Conservation (phyloP, 2,329 filamentous ascomycete genomes). For the Didymella pomorum region DNA sequence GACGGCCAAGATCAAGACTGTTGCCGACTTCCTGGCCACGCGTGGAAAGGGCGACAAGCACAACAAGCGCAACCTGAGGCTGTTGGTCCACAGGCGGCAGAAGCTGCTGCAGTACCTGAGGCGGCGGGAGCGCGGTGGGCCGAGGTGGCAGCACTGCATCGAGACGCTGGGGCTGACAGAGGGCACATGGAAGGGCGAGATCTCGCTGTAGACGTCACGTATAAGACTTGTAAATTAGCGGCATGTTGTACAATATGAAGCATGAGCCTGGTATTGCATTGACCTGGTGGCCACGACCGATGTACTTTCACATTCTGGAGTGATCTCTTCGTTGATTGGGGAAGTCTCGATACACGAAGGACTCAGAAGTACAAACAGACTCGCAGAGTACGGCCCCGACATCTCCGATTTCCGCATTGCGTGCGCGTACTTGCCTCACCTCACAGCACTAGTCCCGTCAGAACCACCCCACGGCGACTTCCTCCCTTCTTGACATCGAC, state of each 20-base stretch:
- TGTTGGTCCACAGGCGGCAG: constrained; percentile 88
- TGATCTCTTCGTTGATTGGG: too few species aligned
- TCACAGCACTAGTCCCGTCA: not conserved
- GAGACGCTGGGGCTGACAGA: constrained; percentile 84
- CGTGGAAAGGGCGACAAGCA: constrained; percentile 86
- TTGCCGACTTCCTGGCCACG: constrained; percentile 75
- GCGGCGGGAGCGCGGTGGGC: constrained; percentile 87
- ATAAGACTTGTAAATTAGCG: constrained; percentile 11
- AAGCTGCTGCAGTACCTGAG: constrained; percentile 88
- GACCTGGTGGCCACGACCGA: not conserved
- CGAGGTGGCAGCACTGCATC: constrained; percentile 87
- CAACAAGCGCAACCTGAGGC: constrained; percentile 87
- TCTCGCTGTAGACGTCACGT: constrained; percentile 65
- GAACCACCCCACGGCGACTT: not conserved
- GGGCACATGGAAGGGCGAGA: constrained; percentile 90
- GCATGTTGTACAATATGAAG: constrained; percentile 16
- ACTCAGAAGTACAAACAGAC: not conserved
- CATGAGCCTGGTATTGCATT: constrained; percentile 3
- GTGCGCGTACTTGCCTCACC: not conserved
- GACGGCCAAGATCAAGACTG: constrained; percentile 87
- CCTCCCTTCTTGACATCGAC: not conserved
- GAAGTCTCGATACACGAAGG: too few species aligned
- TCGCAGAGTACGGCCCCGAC: not conserved
- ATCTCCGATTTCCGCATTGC: not conserved
- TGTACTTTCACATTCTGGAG: not conserved